phyloP scores from a whole-genome alignment of 495 filamentous ascomycete genomes.

The Penicillium cosmopolitanum region DNA sequence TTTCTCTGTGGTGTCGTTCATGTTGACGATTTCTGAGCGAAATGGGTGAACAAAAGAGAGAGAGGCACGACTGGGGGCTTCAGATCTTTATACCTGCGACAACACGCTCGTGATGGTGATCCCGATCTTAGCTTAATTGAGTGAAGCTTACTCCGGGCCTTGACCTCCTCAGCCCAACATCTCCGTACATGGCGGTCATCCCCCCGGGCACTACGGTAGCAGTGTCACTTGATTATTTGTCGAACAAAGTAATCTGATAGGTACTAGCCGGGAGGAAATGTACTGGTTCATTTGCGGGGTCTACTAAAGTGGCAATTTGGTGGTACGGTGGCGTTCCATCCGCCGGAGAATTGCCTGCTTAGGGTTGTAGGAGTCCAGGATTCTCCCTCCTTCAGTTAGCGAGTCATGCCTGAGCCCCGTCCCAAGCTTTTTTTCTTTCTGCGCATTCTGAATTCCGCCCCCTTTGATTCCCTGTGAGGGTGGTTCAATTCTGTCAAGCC shows the following conservation, averaged over 20 bases:
- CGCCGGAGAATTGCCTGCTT: slow-evolving; percentile 25
- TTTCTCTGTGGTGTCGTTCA: slow-evolving; percentile 46
- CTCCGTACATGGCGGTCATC: slow-evolving; percentile 21
- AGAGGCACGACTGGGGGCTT: slow-evolving; percentile 31
- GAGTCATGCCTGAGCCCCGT: slow-evolving; percentile 12
- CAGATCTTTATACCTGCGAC: slow-evolving; percentile 38
- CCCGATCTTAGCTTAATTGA: slow-evolving; percentile 30
- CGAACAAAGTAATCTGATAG: slow-evolving; percentile 22
- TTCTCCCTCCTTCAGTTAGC: slow-evolving; percentile 12
- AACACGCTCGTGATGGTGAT: slow-evolving; percentile 23
- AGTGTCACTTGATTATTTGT: slow-evolving; percentile 32
- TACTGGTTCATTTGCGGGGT: slow-evolving; percentile 27
- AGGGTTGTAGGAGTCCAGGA: slow-evolving; percentile 1
- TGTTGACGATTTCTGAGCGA: slow-evolving; percentile 40
- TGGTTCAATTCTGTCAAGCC: slow-evolving; percentile 13
- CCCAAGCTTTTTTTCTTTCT: slow-evolving; percentile 11
- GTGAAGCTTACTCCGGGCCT: slow-evolving; percentile 36
- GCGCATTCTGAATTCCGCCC: slow-evolving; percentile 6
- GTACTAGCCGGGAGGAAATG: slow-evolving; percentile 24
- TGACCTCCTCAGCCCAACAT: slow-evolving; percentile 26
- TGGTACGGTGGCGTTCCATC: slow-evolving; percentile 22
- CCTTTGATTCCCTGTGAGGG: slow-evolving; percentile 14
- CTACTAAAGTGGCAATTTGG: slow-evolving; percentile 7
- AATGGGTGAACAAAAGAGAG: slow-evolving; percentile 32
- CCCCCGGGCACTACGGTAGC: slow-evolving; percentile 24